Evolutionary conservation across 805 yeast genomes (phyloP).

Genomic region (Starmerella bombicola): DNA sequence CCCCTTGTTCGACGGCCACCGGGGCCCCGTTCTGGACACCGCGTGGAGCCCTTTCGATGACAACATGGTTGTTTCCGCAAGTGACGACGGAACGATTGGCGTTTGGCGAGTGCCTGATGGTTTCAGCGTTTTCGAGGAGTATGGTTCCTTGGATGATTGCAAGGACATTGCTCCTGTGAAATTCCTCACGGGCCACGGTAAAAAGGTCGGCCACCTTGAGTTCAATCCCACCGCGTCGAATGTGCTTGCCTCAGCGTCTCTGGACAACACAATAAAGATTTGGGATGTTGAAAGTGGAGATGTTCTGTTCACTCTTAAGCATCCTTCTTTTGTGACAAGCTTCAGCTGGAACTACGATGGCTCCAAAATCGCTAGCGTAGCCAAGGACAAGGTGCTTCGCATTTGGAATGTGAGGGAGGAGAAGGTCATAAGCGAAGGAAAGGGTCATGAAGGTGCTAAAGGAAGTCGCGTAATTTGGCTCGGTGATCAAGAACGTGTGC

Average conservation of each 20-base stretch:
- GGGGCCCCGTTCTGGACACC: conserved; percentile 89
- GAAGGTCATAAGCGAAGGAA: conserved; percentile 64
- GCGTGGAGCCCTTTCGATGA: conserved; percentile 88
- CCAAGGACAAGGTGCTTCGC: conserved; percentile 80
- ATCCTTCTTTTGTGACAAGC: conserved; percentile 84
- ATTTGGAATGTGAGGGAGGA: conserved; percentile 84
- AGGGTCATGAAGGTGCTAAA: conserved; percentile 89
- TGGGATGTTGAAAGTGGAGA: conserved; percentile 79
- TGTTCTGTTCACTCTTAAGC: conserved; percentile 59
- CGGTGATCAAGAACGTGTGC: conserved; percentile 71
- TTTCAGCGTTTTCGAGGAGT: conserved; percentile 49
- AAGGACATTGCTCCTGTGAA: conserved; percentile 61
- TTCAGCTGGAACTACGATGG: conserved; percentile 89
- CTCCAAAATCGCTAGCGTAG: conserved; percentile 69
- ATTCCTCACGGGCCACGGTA: conserved; percentile 67
- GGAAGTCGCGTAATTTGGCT: conserved; percentile 81
- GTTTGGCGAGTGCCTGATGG: conserved; percentile 81
- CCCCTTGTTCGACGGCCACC: conserved; percentile 90
- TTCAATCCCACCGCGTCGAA: conserved; percentile 83
- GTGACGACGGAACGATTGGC: conserved; percentile 72
- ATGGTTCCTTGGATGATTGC: conserved; percentile 38
- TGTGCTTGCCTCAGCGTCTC: conserved; percentile 78
- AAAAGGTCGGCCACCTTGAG: conserved; percentile 85
- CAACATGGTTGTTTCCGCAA: conserved; percentile 58
- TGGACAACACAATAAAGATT: conserved; percentile 80